phyloP scores from a whole-genome alignment of 495 filamentous ascomycete genomes.

The Tuber indicum region DNA sequence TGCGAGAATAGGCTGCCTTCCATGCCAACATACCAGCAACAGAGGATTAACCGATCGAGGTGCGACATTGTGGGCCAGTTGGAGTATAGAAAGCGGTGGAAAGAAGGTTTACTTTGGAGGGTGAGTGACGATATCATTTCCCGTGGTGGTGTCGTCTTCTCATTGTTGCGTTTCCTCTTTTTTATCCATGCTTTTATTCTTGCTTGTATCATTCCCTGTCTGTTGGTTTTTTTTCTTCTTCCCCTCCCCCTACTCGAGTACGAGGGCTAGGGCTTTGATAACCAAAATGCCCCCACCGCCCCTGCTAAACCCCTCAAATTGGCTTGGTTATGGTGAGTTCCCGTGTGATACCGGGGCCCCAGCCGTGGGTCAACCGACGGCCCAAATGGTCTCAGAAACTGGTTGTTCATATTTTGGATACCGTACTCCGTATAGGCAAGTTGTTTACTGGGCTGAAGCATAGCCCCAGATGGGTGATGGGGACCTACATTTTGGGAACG shows the following conservation, averaged over 20 bases:
- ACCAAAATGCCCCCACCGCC: neutral
- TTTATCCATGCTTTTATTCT: conserved; percentile 16
- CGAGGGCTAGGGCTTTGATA: neutral
- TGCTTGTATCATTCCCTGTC: conserved; percentile 7
- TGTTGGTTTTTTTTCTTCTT: conserved; percentile 13
- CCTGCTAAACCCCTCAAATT: neutral
- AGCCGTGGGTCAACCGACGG: neutral
- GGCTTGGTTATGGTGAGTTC: neutral
- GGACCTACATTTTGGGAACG: neutral
- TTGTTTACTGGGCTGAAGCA: neutral
- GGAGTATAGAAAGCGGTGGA: conserved; percentile 69
- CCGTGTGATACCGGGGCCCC: neutral
- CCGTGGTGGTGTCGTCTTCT: conserved; percentile 8
- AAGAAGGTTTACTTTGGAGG: conserved; percentile 53
- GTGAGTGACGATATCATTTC: conserved; percentile 26
- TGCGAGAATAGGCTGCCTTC: conserved; percentile 73
- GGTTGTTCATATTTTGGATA: neutral
- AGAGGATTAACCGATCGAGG: conserved; percentile 61
- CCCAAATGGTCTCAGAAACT: neutral
- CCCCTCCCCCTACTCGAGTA: neutral
- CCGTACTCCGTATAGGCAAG: neutral
- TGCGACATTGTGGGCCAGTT: conserved; percentile 79
- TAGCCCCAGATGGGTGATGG: conserved; percentile 15
- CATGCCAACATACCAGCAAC: conserved; percentile 76
- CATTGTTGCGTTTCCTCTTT: conserved; percentile 8